phyloP scores from a whole-genome alignment of 306 rosid species.

The Inga laurina region DNA sequence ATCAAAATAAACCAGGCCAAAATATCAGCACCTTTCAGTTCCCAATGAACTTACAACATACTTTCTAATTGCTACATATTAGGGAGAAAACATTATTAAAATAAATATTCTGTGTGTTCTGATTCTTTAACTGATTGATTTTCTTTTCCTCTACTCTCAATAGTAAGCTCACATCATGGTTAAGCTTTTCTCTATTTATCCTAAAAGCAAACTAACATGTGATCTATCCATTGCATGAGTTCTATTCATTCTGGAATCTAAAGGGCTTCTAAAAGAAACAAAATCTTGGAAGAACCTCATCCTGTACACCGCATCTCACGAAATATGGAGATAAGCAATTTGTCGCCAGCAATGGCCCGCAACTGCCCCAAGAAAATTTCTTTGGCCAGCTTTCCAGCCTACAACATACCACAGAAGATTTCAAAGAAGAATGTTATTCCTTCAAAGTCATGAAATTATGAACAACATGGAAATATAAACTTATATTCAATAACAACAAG shows the following conservation, averaged over 20 bases:
- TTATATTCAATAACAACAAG: neutral
- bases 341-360: slow-evolving; percentile 52
- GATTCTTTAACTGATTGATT: slow-evolving; percentile 15
- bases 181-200: slow-evolving; percentile 30
- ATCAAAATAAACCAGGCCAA: neutral
- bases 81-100: neutral
- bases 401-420: slow-evolving; percentile 24
- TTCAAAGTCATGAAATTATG: neutral
- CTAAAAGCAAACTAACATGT: slow-evolving; percentile 29
- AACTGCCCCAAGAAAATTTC: slow-evolving; percentile 42
- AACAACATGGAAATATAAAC: neutral
- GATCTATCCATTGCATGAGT: slow-evolving; percentile 30
- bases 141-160: slow-evolving; percentile 35
- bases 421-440: slow-evolving; percentile 6
- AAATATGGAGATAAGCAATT: slow-evolving; percentile 44
- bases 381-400: slow-evolving; percentile 51
- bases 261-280: slow-evolving; percentile 26
- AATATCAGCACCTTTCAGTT: neutral
- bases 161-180: slow-evolving; percentile 18
- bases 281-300: slow-evolving; percentile 55
- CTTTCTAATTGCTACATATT: slow-evolving; percentile 11
- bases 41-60: slow-evolving; percentile 7
- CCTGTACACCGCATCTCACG: slow-evolving; percentile 42
- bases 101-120: neutral
- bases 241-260: slow-evolving; percentile 10